These are phyloP conservation scores for Tulasnella sp. DNA, from an alignment of 768 basidiomycete genomes.

Conservation along the genomic window DNA sequence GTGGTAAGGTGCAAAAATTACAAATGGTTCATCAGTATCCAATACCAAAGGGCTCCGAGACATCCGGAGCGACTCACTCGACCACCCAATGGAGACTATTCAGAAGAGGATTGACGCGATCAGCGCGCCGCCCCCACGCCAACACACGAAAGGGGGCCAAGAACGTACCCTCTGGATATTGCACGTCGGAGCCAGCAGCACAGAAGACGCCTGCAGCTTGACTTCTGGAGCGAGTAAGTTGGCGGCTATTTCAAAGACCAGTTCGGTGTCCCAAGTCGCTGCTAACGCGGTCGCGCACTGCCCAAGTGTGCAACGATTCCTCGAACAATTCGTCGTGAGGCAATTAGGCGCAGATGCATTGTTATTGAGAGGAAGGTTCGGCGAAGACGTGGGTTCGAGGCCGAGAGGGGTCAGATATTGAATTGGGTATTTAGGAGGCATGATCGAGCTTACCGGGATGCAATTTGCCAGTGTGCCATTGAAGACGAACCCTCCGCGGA, in stretches of 20 bases:
- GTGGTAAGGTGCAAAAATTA: slow-evolving; percentile 61
- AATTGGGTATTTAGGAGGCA: neutral
- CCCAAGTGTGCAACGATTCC: neutral
- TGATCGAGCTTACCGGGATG: slow-evolving; percentile 51
- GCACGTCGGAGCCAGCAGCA: slow-evolving; percentile 68
- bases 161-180: slow-evolving; percentile 58
- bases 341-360: no score
- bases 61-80: slow-evolving; percentile 28
- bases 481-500: slow-evolving; percentile 32
- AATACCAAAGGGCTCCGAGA: slow-evolving; percentile 52
- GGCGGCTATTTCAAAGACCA: slow-evolving; percentile 52
- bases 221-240: slow-evolving; percentile 60
- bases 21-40: neutral
- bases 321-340: neutral
- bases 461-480: slow-evolving; percentile 61
- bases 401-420: no score
- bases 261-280: slow-evolving; percentile 65
- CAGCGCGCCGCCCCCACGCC: neutral
- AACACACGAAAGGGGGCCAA: neutral
- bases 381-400: no score
- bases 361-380: no score
- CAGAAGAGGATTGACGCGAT: neutral
- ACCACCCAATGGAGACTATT: slow-evolving; percentile 35
- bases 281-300: slow-evolving; percentile 44
- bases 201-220: slow-evolving; percentile 57